These are phyloP conservation scores for Torulaspora globosa DNA, from an alignment of 1,139 yeast genomes.

Conservation along the genomic window DNA sequence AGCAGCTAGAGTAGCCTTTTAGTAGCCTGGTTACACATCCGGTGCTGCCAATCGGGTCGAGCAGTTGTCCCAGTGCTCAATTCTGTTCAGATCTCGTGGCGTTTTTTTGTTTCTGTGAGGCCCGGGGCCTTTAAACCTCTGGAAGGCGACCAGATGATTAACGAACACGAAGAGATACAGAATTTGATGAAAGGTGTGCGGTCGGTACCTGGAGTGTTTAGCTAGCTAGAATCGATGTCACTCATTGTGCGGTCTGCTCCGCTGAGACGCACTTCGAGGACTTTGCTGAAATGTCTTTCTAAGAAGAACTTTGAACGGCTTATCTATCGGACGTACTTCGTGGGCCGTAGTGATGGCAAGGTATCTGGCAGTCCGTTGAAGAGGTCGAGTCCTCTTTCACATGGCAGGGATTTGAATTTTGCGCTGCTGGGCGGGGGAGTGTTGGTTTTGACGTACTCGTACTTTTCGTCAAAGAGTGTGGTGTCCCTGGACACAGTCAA, in stretches of 20 bases:
- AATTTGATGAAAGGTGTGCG: not conserved
- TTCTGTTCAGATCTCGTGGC: not conserved
- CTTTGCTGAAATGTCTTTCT: conserved; percentile 18
- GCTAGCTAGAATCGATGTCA: conserved; percentile 10
- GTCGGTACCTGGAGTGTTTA: not conserved
- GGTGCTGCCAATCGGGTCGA: too few species aligned
- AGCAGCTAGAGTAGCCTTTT: not conserved
- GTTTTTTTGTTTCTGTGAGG: conserved; percentile 2
- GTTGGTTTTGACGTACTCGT: conserved; percentile 23
- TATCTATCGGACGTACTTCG: conserved; percentile 15
- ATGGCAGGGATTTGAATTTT: conserved; percentile 17
- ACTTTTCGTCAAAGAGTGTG: conserved; percentile 17
- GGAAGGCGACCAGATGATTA: not conserved
- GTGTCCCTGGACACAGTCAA: conserved; percentile 23
- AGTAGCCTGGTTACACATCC: not conserved
- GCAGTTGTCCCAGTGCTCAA: too few species aligned
- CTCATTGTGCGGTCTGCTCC: conserved; percentile 16
- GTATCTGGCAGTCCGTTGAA: conserved; percentile 4
- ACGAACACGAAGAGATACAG: conserved; percentile 1
- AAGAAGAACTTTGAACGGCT: conserved; percentile 16
- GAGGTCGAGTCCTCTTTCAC: conserved; percentile 8
- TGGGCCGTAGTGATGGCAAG: conserved; percentile 3
- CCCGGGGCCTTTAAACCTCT: conserved; percentile 1
- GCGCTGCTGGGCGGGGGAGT: conserved; percentile 24
- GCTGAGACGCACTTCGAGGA: conserved; percentile 19